phyloP scores from a whole-genome alignment of 2,329 filamentous ascomycete genomes.

The Epichloe glyceriae region DNA sequence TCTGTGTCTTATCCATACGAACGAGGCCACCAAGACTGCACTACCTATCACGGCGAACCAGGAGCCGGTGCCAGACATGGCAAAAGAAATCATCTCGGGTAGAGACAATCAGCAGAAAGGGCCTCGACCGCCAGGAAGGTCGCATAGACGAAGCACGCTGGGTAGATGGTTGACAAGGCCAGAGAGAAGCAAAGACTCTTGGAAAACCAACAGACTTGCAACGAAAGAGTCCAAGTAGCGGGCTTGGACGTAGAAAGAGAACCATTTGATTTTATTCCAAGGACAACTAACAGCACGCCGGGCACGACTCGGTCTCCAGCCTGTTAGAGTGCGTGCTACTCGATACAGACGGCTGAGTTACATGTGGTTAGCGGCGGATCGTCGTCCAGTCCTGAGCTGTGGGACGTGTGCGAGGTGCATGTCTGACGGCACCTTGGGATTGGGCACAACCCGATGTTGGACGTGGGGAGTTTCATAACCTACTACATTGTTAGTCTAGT shows the following conservation, averaged over 20 bases:
- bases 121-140: neutral
- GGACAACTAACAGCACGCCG: neutral
- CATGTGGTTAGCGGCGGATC: neutral
- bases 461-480: neutral
- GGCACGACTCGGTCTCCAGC: neutral
- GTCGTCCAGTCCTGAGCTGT: neutral
- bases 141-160: neutral
- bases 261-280: no score
- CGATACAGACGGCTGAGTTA: no score
- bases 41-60: slow-evolving; percentile 1
- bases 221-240: neutral
- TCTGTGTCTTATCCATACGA: slow-evolving; percentile 11
- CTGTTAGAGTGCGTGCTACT: neutral
- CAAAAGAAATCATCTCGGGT: neutral
- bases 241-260: neutral
- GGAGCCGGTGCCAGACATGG: neutral
- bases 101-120: neutral
- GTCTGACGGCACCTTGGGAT: slow-evolving; percentile 2
- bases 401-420: slow-evolving; percentile 6
- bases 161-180: neutral
- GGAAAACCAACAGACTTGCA: neutral
- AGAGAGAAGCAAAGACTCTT: neutral
- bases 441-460: slow-evolving; percentile 1
- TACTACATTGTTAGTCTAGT: no score
- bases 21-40: slow-evolving; percentile 7